These are phyloP conservation scores for Colletotrichum sp. DNA, from an alignment of 2,329 filamentous ascomycete genomes.

Conservation along the genomic window DNA sequence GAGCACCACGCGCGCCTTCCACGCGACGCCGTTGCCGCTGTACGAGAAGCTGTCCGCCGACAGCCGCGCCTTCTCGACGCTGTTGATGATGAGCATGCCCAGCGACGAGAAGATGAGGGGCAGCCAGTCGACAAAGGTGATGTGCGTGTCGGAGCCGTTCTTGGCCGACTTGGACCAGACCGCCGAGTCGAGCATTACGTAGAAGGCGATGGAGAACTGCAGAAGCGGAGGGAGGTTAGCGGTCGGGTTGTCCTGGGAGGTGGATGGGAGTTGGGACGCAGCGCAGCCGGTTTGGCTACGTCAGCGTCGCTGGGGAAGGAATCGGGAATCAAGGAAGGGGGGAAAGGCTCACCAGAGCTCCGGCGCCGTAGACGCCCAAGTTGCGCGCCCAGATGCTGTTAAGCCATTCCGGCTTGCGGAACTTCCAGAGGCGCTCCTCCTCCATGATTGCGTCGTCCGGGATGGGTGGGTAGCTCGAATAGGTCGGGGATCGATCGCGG, in stretches of 20 bases:
- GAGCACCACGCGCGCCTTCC: conserved; percentile 72
- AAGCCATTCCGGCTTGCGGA: conserved; percentile 69
- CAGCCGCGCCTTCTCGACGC: conserved; percentile 69
- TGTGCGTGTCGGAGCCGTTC: conserved; percentile 66
- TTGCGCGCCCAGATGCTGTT: conserved; percentile 69
- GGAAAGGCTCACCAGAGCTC: conserved; percentile 61
- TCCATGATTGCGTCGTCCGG: conserved; percentile 49
- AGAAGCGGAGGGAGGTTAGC: background rate
- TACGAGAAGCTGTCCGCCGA: conserved; percentile 69
- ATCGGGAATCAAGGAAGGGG: background rate
- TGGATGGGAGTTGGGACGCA: background rate
- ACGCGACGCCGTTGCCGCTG: conserved; percentile 67
- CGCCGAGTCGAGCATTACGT: conserved; percentile 70
- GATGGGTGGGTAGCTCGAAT: background rate
- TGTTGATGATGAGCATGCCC: conserved; percentile 76
- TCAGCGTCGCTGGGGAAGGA: background rate
- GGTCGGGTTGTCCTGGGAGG: background rate
- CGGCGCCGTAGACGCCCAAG: conserved; percentile 66
- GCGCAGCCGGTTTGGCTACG: background rate
- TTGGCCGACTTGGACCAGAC: conserved; percentile 68
- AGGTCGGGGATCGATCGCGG: background rate
- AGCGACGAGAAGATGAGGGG: conserved; percentile 70
- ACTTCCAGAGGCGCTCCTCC: conserved; percentile 72
- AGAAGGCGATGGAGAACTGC: conserved; percentile 73
- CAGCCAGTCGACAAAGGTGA: conserved; percentile 74